Evolutionary conservation across 768 basidiomycete genomes (phyloP).

Genomic region (Boletellus sp.): DNA sequence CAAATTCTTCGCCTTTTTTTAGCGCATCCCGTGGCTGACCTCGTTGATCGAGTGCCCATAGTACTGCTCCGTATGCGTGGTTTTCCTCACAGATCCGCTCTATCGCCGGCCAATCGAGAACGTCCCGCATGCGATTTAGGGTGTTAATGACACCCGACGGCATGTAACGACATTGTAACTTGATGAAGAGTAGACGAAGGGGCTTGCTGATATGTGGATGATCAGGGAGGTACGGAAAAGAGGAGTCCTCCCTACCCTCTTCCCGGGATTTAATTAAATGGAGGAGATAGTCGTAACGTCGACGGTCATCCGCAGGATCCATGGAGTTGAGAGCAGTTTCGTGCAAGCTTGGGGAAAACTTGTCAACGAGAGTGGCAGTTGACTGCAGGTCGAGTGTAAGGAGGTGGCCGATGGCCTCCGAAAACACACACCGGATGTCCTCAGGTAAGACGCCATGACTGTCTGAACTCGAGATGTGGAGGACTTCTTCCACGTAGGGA

Average conservation of each 20-base stretch:
- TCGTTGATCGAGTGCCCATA: slow-evolving; percentile 73
- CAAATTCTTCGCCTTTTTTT: slow-evolving; percentile 57
- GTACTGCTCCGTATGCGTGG: slow-evolving; percentile 66
- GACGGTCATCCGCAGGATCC: slow-evolving; percentile 40
- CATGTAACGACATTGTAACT: slow-evolving; percentile 69
- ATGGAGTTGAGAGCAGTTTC: slow-evolving; percentile 54
- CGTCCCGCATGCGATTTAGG: slow-evolving; percentile 48
- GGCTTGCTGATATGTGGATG: slow-evolving; percentile 45
- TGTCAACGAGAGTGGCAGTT: slow-evolving; percentile 73
- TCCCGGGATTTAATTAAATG: slow-evolving; percentile 55
- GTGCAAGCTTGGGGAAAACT: slow-evolving; percentile 64
- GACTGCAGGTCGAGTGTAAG: slow-evolving; percentile 55
- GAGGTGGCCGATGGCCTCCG: slow-evolving; percentile 60
- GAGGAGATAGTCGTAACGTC: slow-evolving; percentile 74
- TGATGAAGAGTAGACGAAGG: slow-evolving; percentile 62
- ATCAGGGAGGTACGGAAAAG: slow-evolving; percentile 26
- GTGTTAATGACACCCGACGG: slow-evolving; percentile 59
- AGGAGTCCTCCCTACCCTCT: slow-evolving; percentile 39
- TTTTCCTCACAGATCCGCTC: slow-evolving; percentile 63
- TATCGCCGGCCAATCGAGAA: slow-evolving; percentile 54
- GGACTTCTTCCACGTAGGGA: slow-evolving; percentile 57
- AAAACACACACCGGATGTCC: slow-evolving; percentile 52
- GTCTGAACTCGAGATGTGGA: slow-evolving; percentile 42
- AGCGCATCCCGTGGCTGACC: slow-evolving; percentile 67
- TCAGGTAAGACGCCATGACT: slow-evolving; percentile 52